These are phyloP conservation scores for Scutellaria galericulata DNA, from an alignment of 257 asterid species.

Conservation along the genomic window DNA sequence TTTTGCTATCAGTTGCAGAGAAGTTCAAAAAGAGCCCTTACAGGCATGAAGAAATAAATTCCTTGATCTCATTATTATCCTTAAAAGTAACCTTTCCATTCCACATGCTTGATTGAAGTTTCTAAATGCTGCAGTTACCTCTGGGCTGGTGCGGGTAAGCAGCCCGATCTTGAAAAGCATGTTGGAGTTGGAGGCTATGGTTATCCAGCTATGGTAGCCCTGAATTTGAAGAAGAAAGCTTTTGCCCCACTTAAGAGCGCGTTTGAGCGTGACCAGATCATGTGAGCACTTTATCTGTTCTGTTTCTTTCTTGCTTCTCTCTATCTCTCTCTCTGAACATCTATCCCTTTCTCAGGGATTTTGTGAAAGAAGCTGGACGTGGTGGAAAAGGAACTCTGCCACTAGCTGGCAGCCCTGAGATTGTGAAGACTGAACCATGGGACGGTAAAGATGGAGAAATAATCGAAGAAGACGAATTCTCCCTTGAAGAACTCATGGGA, in stretches of 20 bases:
- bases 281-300: conserved; percentile 46
- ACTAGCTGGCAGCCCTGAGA: conserved; percentile 55
- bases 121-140: conserved; percentile 63
- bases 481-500: conserved; percentile 95
- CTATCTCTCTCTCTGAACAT: neutral
- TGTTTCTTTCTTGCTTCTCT: neutral
- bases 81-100: conserved; percentile 17
- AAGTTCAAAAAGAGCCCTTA: conserved; percentile 81
- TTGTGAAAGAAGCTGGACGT: conserved; percentile 80
- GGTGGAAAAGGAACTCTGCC: conserved; percentile 92
- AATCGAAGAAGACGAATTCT: conserved; percentile 91
- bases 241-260: conserved; percentile 89
- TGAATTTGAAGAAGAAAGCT: conserved; percentile 81
- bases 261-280: conserved; percentile 66
- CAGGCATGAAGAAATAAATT: conserved; percentile 56
- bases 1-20: conserved; percentile 79
- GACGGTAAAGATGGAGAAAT: conserved; percentile 92
- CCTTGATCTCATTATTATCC: conserved; percentile 27
- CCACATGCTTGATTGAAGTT: conserved; percentile 8
- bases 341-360: conserved; percentile 57
- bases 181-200: conserved; percentile 98
- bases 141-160: conserved; percentile 95
- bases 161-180: conserved; percentile 80
- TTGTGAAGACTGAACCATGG: conserved; percentile 75
- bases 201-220: conserved; percentile 90